Conservation (phyloP, 73 alveolate species). For the Durusdinium trenchii region DNA sequence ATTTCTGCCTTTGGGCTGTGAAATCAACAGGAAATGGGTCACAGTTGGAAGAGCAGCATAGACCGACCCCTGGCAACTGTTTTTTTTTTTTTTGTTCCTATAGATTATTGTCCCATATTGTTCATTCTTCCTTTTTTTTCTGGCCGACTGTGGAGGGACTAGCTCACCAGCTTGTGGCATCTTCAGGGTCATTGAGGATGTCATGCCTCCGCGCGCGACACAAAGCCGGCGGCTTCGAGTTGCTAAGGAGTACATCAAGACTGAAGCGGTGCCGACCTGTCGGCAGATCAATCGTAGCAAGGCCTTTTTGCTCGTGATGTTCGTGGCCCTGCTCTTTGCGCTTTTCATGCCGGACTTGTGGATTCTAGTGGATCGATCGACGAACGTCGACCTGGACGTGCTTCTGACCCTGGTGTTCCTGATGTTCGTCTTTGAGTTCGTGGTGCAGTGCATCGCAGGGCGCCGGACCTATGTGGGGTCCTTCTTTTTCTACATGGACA, state of each 20-base stretch:
- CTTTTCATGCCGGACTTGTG: conserved; percentile 48
- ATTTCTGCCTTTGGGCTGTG: no score
- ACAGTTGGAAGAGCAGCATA: no score
- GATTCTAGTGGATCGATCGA: conserved; percentile 46
- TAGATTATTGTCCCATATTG: no score
- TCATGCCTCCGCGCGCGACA: no score
- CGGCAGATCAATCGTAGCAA: conserved; percentile 63
- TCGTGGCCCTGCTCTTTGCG: conserved; percentile 16
- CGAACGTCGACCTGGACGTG: conserved; percentile 48
- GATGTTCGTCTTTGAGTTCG: conserved; percentile 75
- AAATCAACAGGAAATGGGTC: no score
- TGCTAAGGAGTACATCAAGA: conserved; percentile 14
- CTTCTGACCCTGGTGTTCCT: conserved; percentile 41
- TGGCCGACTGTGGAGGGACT: no score
- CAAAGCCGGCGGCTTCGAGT: no score
- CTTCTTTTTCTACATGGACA: conserved; percentile 89
- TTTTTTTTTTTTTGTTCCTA: no score
- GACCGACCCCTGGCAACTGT: no score
- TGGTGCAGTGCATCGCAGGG: conserved; percentile 78
- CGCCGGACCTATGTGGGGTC: conserved; percentile 57
- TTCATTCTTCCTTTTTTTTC: no score
- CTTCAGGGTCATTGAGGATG: no score
- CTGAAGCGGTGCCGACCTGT: conserved; percentile 40
- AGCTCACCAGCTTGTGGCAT: no score
- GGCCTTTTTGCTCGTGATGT: conserved; percentile 36